A percentile compares a stretch with the other conserved stretches of the same genome.
Evolutionary conservation across 352 stramenopile species (phyloP).

Genomic region (Pythium folliculosum): DNA sequence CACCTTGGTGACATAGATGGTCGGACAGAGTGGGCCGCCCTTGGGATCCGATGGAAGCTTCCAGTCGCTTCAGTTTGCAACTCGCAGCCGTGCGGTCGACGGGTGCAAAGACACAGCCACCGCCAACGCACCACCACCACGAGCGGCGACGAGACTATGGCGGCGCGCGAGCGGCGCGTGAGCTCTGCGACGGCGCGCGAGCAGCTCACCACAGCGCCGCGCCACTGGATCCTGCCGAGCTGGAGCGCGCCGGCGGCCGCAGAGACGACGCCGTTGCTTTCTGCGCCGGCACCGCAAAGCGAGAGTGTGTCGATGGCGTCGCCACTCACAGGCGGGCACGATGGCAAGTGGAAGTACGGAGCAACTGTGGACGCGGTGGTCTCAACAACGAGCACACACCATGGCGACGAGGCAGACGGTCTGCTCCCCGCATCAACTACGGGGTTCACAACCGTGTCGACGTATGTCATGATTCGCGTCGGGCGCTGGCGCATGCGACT

Average conservation of each 20-base stretch:
- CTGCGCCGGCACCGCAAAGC: neutral
- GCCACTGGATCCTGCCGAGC: neutral
- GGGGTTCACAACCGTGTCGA: neutral
- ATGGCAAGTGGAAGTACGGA: neutral
- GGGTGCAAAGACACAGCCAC: conserved; percentile 8
- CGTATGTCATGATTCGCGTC: conserved; percentile 10
- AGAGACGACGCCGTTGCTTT: conserved; percentile 11
- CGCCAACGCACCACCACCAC: neutral
- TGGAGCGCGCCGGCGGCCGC: neutral
- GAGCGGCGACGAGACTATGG: neutral
- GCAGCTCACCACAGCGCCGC: neutral
- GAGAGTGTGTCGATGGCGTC: too few species aligned
- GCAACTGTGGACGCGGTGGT: too few species aligned
- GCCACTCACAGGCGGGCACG: too few species aligned
- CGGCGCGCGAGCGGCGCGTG: conserved; percentile 8
- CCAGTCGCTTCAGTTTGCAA: conserved; percentile 4
- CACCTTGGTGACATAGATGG: neutral
- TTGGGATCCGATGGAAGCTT: neutral
- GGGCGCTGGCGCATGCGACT: conserved; percentile 16
- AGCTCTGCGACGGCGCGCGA: conserved; percentile 17
- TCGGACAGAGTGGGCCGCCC: neutral
- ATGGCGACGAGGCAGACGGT: neutral
- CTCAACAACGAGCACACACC: neutral
- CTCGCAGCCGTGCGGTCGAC: conserved; percentile 12
- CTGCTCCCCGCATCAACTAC: too few species aligned